phyloP scores from a whole-genome alignment of 306 rosid genomes.

The Oemleria cerasiformis region DNA sequence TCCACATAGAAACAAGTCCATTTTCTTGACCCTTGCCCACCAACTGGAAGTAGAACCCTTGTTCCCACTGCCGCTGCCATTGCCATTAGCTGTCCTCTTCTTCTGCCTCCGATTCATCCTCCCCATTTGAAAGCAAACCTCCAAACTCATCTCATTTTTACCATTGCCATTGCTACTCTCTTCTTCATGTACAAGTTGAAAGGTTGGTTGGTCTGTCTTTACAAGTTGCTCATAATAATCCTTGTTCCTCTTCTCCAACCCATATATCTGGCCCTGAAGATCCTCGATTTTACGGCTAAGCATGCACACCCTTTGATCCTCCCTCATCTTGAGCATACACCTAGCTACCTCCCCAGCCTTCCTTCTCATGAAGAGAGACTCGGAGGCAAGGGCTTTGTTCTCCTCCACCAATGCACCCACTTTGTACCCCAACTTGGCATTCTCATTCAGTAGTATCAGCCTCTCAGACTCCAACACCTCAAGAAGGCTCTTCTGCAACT shows the following conservation, averaged over 20 bases:
- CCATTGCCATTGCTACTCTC: slow-evolving; percentile 19
- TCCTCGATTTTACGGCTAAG: slow-evolving; percentile 76
- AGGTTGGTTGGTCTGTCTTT: slow-evolving; percentile 27
- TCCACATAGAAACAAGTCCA: slow-evolving; percentile 79
- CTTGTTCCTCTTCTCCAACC: slow-evolving; percentile 83
- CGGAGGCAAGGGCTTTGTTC: slow-evolving; percentile 67
- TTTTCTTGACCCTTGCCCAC: slow-evolving; percentile 72
- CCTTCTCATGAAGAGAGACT: slow-evolving; percentile 58
- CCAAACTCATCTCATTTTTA: slow-evolving; percentile 45
- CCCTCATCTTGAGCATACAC: slow-evolving; percentile 75
- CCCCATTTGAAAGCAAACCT: slow-evolving; percentile 51
- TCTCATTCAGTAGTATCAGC: slow-evolving; percentile 75
- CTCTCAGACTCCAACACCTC: slow-evolving; percentile 96
- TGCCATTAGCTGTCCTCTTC: slow-evolving; percentile 22
- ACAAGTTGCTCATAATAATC: slow-evolving; percentile 70
- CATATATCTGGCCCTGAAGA: slow-evolving; percentile 78
- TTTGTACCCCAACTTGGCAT: slow-evolving; percentile 59
- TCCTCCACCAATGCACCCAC: slow-evolving; percentile 64
- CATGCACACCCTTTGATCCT: slow-evolving; percentile 75
- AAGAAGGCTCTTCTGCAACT: slow-evolving; percentile 75
- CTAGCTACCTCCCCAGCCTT: slow-evolving; percentile 80
- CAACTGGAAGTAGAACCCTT: slow-evolving; percentile 19
- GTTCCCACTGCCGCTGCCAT: slow-evolving; percentile 13
- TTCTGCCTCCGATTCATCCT: slow-evolving; percentile 38
- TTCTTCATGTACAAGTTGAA: background rate